These are phyloP conservation scores for Solanum sejunctum DNA, from an alignment of 257 asterid species.

Conservation along the genomic window DNA sequence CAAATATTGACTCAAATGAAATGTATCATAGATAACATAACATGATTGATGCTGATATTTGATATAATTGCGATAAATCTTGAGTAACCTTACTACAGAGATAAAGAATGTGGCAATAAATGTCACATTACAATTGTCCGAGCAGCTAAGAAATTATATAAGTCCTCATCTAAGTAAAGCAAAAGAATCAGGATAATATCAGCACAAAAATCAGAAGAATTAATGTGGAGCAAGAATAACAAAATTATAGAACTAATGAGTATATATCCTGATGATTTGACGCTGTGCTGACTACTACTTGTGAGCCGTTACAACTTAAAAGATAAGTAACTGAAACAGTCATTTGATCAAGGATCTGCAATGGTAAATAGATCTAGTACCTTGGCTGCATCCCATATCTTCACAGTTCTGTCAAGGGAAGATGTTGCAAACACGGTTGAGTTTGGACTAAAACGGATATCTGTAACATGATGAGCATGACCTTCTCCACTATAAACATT, in stretches of 20 bases:
- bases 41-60: not conserved
- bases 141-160: not conserved
- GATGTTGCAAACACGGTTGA: conserved; percentile 37
- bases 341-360: not conserved
- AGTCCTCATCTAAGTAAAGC: not conserved
- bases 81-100: not conserved
- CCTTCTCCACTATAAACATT: conserved; percentile 1
- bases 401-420: conserved; percentile 29
- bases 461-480: conserved; percentile 26
- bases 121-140: not conserved
- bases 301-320: not conserved
- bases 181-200: not conserved
- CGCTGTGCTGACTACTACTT: not conserved
- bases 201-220: not conserved
- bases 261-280: not conserved
- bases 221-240: not conserved
- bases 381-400: conserved; percentile 33
- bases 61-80: not conserved
- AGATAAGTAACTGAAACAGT: not conserved
- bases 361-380: conserved; percentile 8
- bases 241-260: not conserved
- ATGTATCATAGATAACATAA: not conserved
- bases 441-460: conserved; percentile 29
- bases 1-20: not conserved
- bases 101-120: not conserved